Base-by-base conservation (phyloP, 805 yeast species). In the Saccharomycopsis capsularis region DNA sequence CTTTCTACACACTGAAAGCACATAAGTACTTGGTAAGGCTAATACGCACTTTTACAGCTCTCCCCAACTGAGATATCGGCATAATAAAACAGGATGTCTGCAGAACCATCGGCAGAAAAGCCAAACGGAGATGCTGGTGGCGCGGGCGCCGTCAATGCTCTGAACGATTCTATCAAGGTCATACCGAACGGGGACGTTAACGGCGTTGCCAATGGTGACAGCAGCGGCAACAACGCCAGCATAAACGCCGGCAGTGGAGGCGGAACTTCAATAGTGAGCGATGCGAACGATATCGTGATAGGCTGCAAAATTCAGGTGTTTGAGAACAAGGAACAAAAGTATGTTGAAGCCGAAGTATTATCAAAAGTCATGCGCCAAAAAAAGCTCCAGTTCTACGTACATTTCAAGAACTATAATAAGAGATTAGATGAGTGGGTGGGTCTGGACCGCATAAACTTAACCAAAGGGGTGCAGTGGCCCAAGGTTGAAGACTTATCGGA, bases 401-500 rank as follows among this genome's bases (percentile, higher is more conserved):
- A 93, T 65, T 93, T 89, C 67, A 87, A 81, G 46, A 96, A 90
- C 57, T 93, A 82, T 71, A 93, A 93, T 70, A 93, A 93, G 65
- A 84, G 99, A 64, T 74, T 93, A 57, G 99, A 93, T 68, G 99
- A 93, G 64, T 91, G 98, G 98, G 78, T 93, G 4, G 71, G 75
- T 19, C 71, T 78, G 3, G 81, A 79, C 34, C 73, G 95, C 46
- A 80, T 93, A 9, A 86, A 88, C 62, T 74, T 80, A 47, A 68
- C 73, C n/a, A 69, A 79, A 48, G 87, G 87, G 0, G 77, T 91
- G 48, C 76, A 76, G 18, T 69, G 79, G 55, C 96, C 96, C 0
- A 79, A 76, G 55, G 79, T 80, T 0, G 77, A 75, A 53, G 67
- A 66, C 30, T 68, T 61, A 42, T 75, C 71, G 59, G 75, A 71